phyloP scores from a whole-genome alignment of 2,329 filamentous ascomycete genomes.

The Trichoderma afroharzianum region DNA sequence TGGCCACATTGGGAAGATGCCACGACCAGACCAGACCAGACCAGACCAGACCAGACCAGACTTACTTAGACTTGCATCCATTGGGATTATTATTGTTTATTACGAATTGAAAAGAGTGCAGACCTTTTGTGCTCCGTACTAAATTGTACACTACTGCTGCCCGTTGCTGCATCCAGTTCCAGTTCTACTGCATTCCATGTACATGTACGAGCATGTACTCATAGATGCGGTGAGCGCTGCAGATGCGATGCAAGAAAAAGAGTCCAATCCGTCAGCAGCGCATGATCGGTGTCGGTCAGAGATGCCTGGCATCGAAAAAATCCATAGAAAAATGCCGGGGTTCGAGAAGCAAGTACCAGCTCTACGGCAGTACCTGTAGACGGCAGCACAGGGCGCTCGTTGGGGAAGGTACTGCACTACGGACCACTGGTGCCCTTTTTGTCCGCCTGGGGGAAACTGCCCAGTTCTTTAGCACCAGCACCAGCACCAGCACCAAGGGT shows the following conservation, averaged over 20 bases:
- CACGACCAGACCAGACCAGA: neutral
- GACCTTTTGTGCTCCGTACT: neutral
- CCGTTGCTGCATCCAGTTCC: neutral
- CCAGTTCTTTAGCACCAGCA: neutral
- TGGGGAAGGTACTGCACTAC: neutral
- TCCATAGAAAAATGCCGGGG: neutral
- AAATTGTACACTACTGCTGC: neutral
- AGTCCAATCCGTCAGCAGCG: neutral
- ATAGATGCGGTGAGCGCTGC: neutral
- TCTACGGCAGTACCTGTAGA: conserved; percentile 1
- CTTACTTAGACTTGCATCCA: neutral
- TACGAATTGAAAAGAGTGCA: neutral
- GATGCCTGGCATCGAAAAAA: neutral
- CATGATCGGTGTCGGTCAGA: neutral
- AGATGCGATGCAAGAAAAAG: neutral
- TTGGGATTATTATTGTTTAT: neutral
- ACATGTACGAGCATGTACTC: no score
- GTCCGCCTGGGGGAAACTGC: neutral
- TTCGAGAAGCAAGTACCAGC: neutral
- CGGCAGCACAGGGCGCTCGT: conserved; percentile 3
- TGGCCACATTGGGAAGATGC: neutral
- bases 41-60: neutral
- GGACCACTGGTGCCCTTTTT: neutral
- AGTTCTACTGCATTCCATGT: no score
- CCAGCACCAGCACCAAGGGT: no score